A percentile compares a stretch with the other conserved stretches of the same genome.
These are phyloP conservation scores for Russula sp. DNA, from an alignment of 768 basidiomycete species.

Conservation along the genomic window DNA sequence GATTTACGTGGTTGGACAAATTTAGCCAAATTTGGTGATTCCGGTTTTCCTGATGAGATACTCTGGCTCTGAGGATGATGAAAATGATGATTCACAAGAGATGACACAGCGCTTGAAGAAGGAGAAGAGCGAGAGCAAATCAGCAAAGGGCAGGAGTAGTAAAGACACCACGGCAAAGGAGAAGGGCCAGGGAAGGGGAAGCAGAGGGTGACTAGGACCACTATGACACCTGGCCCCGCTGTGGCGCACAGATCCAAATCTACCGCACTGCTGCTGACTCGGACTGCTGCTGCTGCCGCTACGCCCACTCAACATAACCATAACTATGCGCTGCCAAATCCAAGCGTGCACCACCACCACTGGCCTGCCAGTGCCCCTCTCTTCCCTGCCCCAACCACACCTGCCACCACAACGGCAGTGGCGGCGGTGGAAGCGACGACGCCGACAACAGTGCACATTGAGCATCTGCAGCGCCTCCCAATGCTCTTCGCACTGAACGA, in stretches of 20 bases:
- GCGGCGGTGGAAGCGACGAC: background rate
- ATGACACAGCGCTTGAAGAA: conserved; percentile 25
- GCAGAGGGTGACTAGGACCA: background rate
- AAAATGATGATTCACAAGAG: conserved; percentile 14
- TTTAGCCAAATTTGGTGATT: too few relatives aligned
- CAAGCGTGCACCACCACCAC: conserved; percentile 67
- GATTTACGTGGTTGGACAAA: too few relatives aligned
- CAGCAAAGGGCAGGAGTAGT: background rate
- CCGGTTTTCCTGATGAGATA: too few relatives aligned
- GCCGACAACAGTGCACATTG: conserved; percentile 35
- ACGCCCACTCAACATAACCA: conserved; percentile 36
- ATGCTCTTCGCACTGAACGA: conserved; percentile 39
- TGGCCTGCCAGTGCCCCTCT: conserved; percentile 60
- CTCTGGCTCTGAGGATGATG: conserved; percentile 5
- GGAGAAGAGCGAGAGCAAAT: conserved; percentile 13
- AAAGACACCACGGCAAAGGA: background rate
- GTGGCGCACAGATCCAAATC: background rate
- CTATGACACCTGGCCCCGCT: background rate
- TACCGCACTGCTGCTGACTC: too few relatives aligned
- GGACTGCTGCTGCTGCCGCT: background rate
- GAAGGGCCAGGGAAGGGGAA: background rate
- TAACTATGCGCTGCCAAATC: conserved; percentile 54
- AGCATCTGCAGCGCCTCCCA: conserved; percentile 50
- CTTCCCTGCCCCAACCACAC: conserved; percentile 31
- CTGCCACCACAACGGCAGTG: conserved; percentile 26